phyloP scores from a whole-genome alignment of 75 land plant species.

The Cunninghamia lanceolata region DNA sequence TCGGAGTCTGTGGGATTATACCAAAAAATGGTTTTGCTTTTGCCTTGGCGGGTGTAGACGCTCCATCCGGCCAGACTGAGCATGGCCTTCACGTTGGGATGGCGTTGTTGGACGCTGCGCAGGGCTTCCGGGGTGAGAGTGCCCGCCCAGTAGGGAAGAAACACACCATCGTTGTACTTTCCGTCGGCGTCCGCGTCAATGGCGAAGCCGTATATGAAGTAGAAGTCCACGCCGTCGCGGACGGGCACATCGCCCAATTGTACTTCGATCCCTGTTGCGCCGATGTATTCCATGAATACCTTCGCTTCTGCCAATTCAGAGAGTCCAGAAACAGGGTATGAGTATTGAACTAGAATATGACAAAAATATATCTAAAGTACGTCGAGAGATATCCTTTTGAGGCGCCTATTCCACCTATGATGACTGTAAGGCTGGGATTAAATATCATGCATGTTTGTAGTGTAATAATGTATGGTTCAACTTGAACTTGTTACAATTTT shows the following conservation, averaged over 20 bases:
- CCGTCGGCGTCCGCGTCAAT: slow-evolving; percentile 41
- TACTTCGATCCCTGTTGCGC: slow-evolving; percentile 29
- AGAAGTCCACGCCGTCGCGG: slow-evolving; percentile 36
- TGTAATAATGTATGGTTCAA: no score
- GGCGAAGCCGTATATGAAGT: slow-evolving; percentile 49
- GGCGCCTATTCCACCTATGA: no score
- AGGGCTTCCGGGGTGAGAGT: slow-evolving; percentile 33
- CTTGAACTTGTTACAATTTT: no score
- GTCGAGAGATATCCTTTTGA: no score
- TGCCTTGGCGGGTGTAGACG: slow-evolving; percentile 1
- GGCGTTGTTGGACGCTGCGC: slow-evolving; percentile 15
- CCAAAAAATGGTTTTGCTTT: slow-evolving; percentile 31
- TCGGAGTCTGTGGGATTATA: slow-evolving; percentile 31
- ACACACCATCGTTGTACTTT: slow-evolving; percentile 31
- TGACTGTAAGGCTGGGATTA: no score
- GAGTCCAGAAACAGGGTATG: no score
- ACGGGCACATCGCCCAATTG: slow-evolving; percentile 29
- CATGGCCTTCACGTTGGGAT: slow-evolving; percentile 46
- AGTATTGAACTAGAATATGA: no score
- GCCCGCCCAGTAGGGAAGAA: slow-evolving; percentile 35
- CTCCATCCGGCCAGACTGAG: slow-evolving; percentile 56
- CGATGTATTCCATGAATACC: slow-evolving; percentile 59
- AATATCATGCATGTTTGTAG: no score
- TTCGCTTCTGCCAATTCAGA: slow-evolving; percentile 19
- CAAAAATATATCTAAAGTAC: no score